Percentiles rank a stretch among this genome's conserved stretches.
phyloP scores from a whole-genome alignment of 2,329 filamentous ascomycete species.

The Westerdykella aurantiaca region DNA sequence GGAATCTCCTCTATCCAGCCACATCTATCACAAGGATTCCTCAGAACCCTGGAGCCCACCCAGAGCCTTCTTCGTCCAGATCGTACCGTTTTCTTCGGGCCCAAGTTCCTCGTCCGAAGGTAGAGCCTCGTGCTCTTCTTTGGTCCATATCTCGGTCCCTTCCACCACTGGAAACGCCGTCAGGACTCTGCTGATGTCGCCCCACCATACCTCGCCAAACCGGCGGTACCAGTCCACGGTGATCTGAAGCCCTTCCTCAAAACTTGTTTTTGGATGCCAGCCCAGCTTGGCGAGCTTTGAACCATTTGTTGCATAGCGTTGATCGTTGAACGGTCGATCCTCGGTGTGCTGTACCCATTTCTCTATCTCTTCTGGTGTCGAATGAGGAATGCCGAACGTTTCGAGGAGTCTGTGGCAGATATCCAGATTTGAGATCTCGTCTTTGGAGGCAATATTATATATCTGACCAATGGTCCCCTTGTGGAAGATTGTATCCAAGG shows the following conservation, averaged over 20 bases:
- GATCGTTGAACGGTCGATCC: constrained; percentile 60
- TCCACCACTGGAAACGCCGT: constrained; percentile 36
- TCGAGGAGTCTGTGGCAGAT: constrained; percentile 61
- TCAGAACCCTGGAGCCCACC: constrained; percentile 14
- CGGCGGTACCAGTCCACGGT: constrained; percentile 38
- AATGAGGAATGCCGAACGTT: constrained; percentile 50
- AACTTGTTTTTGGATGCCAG: constrained; percentile 33
- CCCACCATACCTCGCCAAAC: constrained; percentile 40
- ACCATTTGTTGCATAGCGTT: constrained; percentile 37
- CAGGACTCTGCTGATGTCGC: constrained; percentile 36
- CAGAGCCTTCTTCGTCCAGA: constrained; percentile 25
- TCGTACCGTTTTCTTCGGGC: constrained; percentile 9
- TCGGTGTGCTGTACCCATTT: constrained; percentile 68
- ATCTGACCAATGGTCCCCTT: constrained; percentile 67
- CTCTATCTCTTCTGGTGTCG: constrained; percentile 45
- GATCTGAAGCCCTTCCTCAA: constrained; percentile 31
- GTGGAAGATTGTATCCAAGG: constrained; percentile 79
- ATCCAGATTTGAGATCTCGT: constrained; percentile 69
- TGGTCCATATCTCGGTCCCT: constrained; percentile 38
- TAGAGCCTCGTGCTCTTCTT: constrained; percentile 36
- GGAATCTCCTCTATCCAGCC: no score
- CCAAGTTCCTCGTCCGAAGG: constrained; percentile 27
- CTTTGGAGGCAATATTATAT: constrained; percentile 75
- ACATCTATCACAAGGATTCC: constrained; percentile 5
- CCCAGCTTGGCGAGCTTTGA: constrained; percentile 34